Percentiles rank a stretch among this genome's conserved stretches.
These are phyloP conservation scores for Pichia occidentalis DNA, from an alignment of 805 yeast species.

Conservation along the genomic window DNA sequence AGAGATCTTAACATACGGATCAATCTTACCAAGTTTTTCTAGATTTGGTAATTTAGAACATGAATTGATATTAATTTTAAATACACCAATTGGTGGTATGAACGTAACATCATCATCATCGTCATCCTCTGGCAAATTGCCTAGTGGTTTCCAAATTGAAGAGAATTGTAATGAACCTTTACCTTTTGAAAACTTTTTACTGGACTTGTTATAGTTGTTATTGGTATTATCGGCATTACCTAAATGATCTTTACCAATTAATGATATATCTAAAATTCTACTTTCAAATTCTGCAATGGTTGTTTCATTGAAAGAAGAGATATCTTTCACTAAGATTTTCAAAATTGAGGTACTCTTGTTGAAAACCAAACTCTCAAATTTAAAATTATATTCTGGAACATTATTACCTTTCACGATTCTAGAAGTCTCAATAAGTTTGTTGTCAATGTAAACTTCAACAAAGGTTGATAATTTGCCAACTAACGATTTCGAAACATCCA, in stretches of 20 bases:
- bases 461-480: slow-evolving; percentile 54
- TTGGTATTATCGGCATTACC: slow-evolving; percentile 45
- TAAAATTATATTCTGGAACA: slow-evolving; percentile 67
- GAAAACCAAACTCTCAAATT: slow-evolving; percentile 54
- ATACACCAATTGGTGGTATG: slow-evolving; percentile 60
- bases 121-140: slow-evolving; percentile 41
- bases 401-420: slow-evolving; percentile 62
- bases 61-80: slow-evolving; percentile 51
- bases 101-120: slow-evolving; percentile 36
- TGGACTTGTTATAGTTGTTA: slow-evolving; percentile 42
- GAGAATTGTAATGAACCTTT: slow-evolving; percentile 48
- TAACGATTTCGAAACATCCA: slow-evolving; percentile 48
- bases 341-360: slow-evolving; percentile 52
- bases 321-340: slow-evolving; percentile 54
- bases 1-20: slow-evolving; percentile 62
- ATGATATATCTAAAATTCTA: slow-evolving; percentile 42
- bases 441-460: slow-evolving; percentile 59
- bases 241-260: slow-evolving; percentile 38
- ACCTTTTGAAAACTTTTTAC: slow-evolving; percentile 36
- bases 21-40: slow-evolving; percentile 66
- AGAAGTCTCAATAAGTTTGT: slow-evolving; percentile 46
- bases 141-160: slow-evolving; percentile 67
- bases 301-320: slow-evolving; percentile 42
- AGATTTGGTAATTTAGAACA: slow-evolving; percentile 48
- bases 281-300: slow-evolving; percentile 49